Evolutionary conservation across 305 asterid species (phyloP).

Genomic region (Rubia balearica): DNA sequence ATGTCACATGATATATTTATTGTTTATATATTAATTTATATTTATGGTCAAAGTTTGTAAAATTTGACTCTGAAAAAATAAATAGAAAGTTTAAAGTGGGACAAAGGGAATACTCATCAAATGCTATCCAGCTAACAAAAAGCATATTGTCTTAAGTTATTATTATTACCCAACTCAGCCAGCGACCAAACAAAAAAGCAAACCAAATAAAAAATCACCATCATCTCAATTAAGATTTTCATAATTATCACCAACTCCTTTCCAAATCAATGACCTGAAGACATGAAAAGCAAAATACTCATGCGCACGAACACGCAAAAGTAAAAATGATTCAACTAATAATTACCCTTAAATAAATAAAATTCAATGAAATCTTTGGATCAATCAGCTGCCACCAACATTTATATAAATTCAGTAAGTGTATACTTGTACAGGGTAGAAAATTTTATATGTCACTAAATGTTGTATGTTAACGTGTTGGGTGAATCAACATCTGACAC

Average conservation of each 20-base stretch:
- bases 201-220: background rate
- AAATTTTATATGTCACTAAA: no score
- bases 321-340: background rate
- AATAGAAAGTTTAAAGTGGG: no score
- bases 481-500: no score
- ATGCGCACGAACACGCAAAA: background rate
- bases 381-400: constrained; percentile 3
- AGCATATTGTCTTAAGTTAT: no score
- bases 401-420: no score
- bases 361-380: background rate
- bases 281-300: background rate
- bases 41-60: no score
- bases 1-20: no score
- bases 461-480: no score
- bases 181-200: background rate
- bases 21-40: no score
- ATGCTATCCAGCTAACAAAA: background rate
- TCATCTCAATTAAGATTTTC: background rate
- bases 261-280: constrained; percentile 8
- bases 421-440: no score
- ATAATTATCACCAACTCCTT: background rate
- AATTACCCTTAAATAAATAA: background rate
- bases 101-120: no score
- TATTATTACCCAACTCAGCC: background rate
- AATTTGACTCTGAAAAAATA: no score